These are phyloP conservation scores for Microthyrium microscopicum DNA, from an alignment of 2,329 filamentous ascomycete genomes.

Conservation along the genomic window DNA sequence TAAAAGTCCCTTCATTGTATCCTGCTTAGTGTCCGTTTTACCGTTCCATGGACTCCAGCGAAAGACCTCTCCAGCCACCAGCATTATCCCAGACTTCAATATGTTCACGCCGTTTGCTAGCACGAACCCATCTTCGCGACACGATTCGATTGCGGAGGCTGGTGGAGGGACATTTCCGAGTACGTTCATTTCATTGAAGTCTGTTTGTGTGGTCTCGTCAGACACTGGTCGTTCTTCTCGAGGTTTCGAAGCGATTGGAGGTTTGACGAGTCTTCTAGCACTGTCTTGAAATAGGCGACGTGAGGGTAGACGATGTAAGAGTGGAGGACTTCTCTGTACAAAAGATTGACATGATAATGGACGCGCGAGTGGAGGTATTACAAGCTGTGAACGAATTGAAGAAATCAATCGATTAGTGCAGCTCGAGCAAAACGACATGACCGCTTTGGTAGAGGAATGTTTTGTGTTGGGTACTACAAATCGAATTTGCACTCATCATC, in stretches of 20 bases:
- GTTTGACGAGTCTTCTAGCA: neutral
- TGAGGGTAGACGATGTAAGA: too few relatives aligned
- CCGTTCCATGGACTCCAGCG: conserved; percentile 67
- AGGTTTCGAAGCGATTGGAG: conserved; percentile 2
- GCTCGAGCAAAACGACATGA: too few relatives aligned
- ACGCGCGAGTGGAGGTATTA: too few relatives aligned
- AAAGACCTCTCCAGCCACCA: conserved; percentile 79
- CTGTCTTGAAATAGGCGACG: too few relatives aligned
- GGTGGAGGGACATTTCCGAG: conserved; percentile 59
- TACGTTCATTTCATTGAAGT: conserved; percentile 65
- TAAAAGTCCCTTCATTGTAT: too few relatives aligned
- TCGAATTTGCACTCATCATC: too few relatives aligned
- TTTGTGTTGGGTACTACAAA: too few relatives aligned
- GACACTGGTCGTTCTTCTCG: conserved; percentile 8
- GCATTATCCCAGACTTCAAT: conserved; percentile 50
- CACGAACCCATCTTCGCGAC: conserved; percentile 67
- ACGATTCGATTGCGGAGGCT: conserved; percentile 69
- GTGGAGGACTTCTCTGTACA: too few relatives aligned
- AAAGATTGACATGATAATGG: too few relatives aligned
- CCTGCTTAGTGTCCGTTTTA: conserved; percentile 21
- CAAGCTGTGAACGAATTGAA: too few relatives aligned
- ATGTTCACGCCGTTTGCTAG: conserved; percentile 68
- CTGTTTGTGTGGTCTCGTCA: conserved; percentile 26
- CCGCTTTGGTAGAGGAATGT: too few relatives aligned
- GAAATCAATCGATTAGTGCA: too few relatives aligned